Evolutionary conservation across 305 asterid species (phyloP).

Genomic region (Lippia alba): DNA sequence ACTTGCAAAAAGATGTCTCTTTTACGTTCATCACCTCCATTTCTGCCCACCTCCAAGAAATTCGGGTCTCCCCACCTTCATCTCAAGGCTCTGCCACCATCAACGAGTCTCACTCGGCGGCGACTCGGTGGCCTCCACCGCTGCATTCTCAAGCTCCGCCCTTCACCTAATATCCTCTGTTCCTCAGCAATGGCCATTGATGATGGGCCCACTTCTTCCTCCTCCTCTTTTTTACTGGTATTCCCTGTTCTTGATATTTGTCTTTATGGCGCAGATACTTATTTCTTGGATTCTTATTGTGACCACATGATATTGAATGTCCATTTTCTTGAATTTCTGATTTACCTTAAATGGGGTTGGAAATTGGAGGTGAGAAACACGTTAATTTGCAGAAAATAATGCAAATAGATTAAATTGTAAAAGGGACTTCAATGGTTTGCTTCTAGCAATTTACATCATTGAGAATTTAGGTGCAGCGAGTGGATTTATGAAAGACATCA

Average conservation of each 20-base stretch:
- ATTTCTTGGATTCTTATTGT: slow-evolving; percentile 2
- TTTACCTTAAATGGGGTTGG: slow-evolving; percentile 8
- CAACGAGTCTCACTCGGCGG: slow-evolving; percentile 36
- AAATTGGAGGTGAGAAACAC: slow-evolving; percentile 9
- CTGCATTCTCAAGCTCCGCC: slow-evolving; percentile 34
- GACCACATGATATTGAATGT: slow-evolving; percentile 3
- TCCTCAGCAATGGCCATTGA: slow-evolving; percentile 58
- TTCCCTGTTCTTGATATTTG: not conserved
- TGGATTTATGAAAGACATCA: not conserved
- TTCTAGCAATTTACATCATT: not conserved
- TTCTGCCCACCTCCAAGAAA: slow-evolving; percentile 22
- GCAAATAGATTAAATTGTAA: not conserved
- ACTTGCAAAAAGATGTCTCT: slow-evolving; percentile 39
- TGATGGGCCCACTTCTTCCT: slow-evolving; percentile 48
- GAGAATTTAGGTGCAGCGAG: not conserved
- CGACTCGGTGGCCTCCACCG: slow-evolving; percentile 31
- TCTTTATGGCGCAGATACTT: not conserved
- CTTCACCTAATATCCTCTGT: slow-evolving; percentile 41
- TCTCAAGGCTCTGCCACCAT: not conserved
- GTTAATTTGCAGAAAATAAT: not conserved
- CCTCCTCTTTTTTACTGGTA: slow-evolving; percentile 57
- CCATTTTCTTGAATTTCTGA: not conserved
- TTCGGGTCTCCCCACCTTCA: slow-evolving; percentile 24
- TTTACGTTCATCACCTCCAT: slow-evolving; percentile 20
- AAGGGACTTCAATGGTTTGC: not conserved